These are phyloP conservation scores for Pythium coloratum DNA, from an alignment of 352 stramenopile genomes.

Conservation along the genomic window DNA sequence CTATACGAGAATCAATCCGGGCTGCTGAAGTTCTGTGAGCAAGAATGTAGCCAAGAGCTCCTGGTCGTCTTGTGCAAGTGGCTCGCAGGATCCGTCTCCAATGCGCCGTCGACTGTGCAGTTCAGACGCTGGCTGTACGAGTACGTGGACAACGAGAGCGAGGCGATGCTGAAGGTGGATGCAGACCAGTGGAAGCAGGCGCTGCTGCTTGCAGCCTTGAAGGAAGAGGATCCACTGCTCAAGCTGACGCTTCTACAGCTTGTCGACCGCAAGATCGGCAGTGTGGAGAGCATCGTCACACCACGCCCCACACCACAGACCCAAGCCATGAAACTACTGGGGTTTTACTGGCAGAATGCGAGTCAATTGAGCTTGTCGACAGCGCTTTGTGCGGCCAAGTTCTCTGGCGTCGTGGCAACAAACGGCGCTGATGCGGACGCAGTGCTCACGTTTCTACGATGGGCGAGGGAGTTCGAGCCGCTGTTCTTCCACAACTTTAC, in stretches of 20 bases:
- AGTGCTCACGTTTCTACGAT: slow-evolving; percentile 37
- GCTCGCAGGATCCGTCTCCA: not conserved
- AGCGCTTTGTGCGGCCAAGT: slow-evolving; percentile 46
- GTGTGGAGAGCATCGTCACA: not conserved
- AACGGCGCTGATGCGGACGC: slow-evolving; percentile 15
- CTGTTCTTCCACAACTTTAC: slow-evolving; percentile 46
- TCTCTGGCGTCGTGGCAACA: slow-evolving; percentile 28
- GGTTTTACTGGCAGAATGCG: slow-evolving; percentile 44
- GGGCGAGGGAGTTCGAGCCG: slow-evolving; percentile 41
- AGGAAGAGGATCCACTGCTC: slow-evolving; percentile 32
- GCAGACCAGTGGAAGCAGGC: slow-evolving; percentile 38
- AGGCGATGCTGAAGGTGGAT: slow-evolving; percentile 25
- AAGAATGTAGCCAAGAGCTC: slow-evolving; percentile 20
- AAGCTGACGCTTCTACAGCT: slow-evolving; percentile 30
- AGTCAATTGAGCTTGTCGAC: slow-evolving; percentile 34
- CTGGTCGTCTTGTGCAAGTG: slow-evolving; percentile 14
- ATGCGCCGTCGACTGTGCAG: not conserved
- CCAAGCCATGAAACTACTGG: slow-evolving; percentile 34
- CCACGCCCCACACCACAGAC: not conserved
- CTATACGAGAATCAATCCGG: slow-evolving; percentile 30
- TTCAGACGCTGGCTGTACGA: slow-evolving; percentile 45
- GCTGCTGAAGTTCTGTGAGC: slow-evolving; percentile 36
- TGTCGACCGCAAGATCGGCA: slow-evolving; percentile 23
- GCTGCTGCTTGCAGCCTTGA: slow-evolving; percentile 34
- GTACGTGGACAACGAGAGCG: slow-evolving; percentile 18